Conservation (phyloP, 441 rosid genomes). For the Codiaeum variegatum region DNA sequence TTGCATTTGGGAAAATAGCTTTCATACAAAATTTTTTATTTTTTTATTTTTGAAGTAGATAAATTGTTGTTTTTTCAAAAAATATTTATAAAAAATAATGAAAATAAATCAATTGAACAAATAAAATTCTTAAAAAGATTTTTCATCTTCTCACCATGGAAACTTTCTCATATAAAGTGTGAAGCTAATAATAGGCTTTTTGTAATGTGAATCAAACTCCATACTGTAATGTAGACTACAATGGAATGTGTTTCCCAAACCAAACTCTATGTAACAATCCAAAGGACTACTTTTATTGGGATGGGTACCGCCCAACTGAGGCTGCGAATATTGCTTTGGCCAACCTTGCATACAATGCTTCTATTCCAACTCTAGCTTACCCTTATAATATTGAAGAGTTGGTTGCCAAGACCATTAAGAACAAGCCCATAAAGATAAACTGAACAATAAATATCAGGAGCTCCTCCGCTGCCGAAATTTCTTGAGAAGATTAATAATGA, state of each 20-base stretch:
- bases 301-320: slow-evolving; percentile 17
- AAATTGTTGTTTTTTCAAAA: too few relatives aligned
- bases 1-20: too few relatives aligned
- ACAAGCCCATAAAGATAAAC: not conserved
- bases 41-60: too few relatives aligned
- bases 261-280: not conserved
- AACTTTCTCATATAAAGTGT: too few relatives aligned
- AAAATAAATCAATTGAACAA: too few relatives aligned
- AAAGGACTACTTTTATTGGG: slow-evolving; percentile 5
- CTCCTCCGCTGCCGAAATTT: too few relatives aligned
- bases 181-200: too few relatives aligned
- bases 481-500: not conserved
- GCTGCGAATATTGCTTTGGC: slow-evolving; percentile 5
- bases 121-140: too few relatives aligned
- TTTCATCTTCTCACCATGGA: too few relatives aligned
- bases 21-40: too few relatives aligned
- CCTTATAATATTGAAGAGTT: slow-evolving; percentile 9
- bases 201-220: not conserved
- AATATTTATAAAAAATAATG: too few relatives aligned
- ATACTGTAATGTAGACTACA: slow-evolving; percentile 7
- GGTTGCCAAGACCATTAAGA: not conserved
- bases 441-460: not conserved
- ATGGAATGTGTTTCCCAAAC: slow-evolving; percentile 7
- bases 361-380: slow-evolving; percentile 8
- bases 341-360: not conserved